These are phyloP conservation scores for Linnemannia elongata DNA, from an alignment of 192 early-diverging fungal genomes.

Conservation along the genomic window DNA sequence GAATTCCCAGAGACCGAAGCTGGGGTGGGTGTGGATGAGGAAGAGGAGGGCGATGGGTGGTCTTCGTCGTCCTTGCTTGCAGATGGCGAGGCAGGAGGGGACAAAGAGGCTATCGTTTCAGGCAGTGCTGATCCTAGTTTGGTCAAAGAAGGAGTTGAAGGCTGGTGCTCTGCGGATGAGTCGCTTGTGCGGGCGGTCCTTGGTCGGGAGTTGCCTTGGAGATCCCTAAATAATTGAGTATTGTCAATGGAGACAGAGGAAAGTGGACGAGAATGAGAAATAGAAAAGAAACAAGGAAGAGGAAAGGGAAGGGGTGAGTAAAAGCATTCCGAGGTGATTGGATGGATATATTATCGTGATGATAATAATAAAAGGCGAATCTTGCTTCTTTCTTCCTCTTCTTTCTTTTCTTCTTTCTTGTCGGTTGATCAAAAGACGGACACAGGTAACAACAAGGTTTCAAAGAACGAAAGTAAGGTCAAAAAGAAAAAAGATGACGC, in stretches of 20 bases:
- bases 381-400: neutral
- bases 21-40: neutral
- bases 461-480: neutral
- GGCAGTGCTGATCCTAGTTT: neutral
- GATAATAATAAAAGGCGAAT: constrained; percentile 3
- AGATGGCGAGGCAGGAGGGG: neutral
- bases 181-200: neutral
- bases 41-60: neutral
- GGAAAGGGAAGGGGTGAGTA: neutral
- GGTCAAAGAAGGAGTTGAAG: neutral
- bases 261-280: neutral
- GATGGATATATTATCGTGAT: constrained; percentile 4
- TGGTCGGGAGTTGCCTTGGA: neutral
- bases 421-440: neutral
- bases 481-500: neutral
- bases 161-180: neutral
- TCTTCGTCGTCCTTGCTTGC: neutral
- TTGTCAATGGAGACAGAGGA: neutral
- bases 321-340: constrained; percentile 10
- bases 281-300: neutral
- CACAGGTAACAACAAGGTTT: neutral
- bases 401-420: neutral
- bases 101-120: neutral
- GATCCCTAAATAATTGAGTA: neutral
- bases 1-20: neutral